Percentiles rank a stretch among this genome's conserved stretches.
Conservation (phyloP, 2,329 filamentous ascomycete genomes). For the Cryphonectria radicalis region DNA sequence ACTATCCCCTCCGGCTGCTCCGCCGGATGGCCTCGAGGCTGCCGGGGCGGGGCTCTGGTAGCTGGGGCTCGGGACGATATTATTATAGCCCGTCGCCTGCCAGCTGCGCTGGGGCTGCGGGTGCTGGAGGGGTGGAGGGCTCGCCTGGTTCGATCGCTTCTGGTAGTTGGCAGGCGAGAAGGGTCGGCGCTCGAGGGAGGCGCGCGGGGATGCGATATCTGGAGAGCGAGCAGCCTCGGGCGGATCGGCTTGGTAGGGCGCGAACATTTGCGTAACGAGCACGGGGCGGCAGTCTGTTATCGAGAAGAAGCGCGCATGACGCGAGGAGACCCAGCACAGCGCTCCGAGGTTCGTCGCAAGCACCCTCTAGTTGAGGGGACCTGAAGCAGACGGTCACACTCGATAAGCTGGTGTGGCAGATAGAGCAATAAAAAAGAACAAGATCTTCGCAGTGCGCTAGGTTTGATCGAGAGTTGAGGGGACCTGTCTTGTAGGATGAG, state of each 20-base stretch:
- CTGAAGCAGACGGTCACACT: not conserved
- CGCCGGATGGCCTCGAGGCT: constrained; percentile 9
- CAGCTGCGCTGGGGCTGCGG: constrained; percentile 64
- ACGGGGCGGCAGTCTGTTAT: constrained; percentile 3
- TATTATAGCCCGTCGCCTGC: constrained; percentile 48
- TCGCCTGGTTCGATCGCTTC: constrained; percentile 44
- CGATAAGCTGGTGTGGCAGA: not conserved
- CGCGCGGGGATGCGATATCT: constrained; percentile 53
- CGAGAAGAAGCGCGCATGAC: not conserved
- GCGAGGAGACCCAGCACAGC: not conserved
- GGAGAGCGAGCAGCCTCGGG: constrained; percentile 87
- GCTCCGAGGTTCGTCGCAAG: not conserved
- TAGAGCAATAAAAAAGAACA: not conserved
- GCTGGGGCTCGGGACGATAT: constrained; percentile 40
- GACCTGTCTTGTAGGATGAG: not conserved
- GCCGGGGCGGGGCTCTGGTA: constrained; percentile 35
- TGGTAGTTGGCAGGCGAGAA: constrained; percentile 54
- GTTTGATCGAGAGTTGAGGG: not conserved
- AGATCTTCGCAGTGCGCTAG: not conserved
- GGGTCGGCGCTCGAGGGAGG: constrained; percentile 62
- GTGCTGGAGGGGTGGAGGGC: constrained; percentile 52
- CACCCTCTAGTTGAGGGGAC: not conserved
- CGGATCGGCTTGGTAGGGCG: constrained; percentile 91
- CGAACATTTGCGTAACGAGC: constrained; percentile 68
- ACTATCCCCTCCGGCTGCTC: constrained; percentile 37